phyloP scores from a whole-genome alignment of 441 rosid species.

The Corymbia citriodora region DNA sequence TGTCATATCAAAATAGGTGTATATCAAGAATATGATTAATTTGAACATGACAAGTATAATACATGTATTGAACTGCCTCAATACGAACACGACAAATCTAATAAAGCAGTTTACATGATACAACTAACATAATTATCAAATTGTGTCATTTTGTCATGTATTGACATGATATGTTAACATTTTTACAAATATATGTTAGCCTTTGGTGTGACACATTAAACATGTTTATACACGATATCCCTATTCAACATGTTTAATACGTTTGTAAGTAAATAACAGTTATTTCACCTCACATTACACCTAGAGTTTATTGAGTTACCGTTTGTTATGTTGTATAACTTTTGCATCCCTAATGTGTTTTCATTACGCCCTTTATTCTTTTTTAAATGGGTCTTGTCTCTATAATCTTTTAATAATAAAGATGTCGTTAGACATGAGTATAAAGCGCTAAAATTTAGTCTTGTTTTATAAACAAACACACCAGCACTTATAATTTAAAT shows the following conservation, averaged over 20 bases:
- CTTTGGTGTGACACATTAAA: not conserved
- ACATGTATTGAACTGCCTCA: not conserved
- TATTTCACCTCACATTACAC: not conserved
- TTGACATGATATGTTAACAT: not conserved
- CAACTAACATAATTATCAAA: too few relatives aligned
- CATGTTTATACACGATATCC: not conserved
- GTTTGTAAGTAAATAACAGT: not conserved
- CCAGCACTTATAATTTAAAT: too few relatives aligned
- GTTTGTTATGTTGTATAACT: not conserved
- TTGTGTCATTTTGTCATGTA: not conserved
- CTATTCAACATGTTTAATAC: not conserved
- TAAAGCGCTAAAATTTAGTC: too few relatives aligned
- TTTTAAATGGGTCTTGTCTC: not conserved
- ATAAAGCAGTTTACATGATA: too few relatives aligned
- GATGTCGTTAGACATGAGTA: not conserved
- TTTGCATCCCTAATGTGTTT: not conserved
- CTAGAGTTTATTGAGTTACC: not conserved
- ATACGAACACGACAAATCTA: not conserved
- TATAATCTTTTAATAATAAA: not conserved
- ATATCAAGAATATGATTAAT: too few relatives aligned
- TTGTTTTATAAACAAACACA: too few relatives aligned
- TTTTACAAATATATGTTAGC: not conserved
- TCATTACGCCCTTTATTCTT: not conserved
- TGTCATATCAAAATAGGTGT: too few relatives aligned
- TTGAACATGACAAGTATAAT: not conserved